phyloP scores from a whole-genome alignment of 2,329 filamentous ascomycete species.

The Chalaropsis ovoidea region DNA sequence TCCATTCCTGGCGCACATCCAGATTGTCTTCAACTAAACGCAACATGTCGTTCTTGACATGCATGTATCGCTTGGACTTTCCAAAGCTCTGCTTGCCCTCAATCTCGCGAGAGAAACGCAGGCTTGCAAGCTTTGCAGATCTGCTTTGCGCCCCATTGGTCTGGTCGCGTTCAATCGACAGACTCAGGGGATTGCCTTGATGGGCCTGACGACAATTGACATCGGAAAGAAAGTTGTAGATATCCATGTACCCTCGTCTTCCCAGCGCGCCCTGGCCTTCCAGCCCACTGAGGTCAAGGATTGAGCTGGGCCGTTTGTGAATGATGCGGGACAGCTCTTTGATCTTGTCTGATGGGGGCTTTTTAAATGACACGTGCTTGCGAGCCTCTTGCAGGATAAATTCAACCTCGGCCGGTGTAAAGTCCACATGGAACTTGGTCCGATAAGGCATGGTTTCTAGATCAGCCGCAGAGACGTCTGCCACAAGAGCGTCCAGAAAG shows the following conservation, averaged over 20 bases:
- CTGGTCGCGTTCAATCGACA: conserved; percentile 29
- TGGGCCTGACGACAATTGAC: conserved; percentile 30
- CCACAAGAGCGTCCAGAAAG: conserved; percentile 1
- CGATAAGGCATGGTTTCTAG: background rate
- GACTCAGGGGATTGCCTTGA: background rate
- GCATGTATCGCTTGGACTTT: conserved; percentile 35
- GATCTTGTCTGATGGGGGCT: conserved; percentile 17
- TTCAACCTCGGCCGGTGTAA: conserved; percentile 35
- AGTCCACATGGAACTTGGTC: conserved; percentile 37
- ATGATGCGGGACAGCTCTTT: conserved; percentile 27
- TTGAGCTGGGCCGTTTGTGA: conserved; percentile 21
- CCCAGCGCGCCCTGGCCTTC: conserved; percentile 26
- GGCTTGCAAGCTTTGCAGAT: conserved; percentile 32
- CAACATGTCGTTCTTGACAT: conserved; percentile 40
- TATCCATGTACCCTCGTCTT: conserved; percentile 31
- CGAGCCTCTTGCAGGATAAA: conserved; percentile 26
- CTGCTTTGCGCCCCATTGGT: conserved; percentile 26
- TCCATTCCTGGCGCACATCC: conserved; percentile 45
- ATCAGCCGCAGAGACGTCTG: background rate
- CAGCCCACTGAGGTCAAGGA: conserved; percentile 22
- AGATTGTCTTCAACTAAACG: conserved; percentile 44
- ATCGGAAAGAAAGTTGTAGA: conserved; percentile 35
- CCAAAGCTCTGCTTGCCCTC: conserved; percentile 39
- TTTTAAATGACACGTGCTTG: conserved; percentile 18
- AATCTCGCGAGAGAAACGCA: conserved; percentile 43